phyloP scores from a whole-genome alignment of 2,329 filamentous ascomycete genomes.

The Xylariaceae sp. region DNA sequence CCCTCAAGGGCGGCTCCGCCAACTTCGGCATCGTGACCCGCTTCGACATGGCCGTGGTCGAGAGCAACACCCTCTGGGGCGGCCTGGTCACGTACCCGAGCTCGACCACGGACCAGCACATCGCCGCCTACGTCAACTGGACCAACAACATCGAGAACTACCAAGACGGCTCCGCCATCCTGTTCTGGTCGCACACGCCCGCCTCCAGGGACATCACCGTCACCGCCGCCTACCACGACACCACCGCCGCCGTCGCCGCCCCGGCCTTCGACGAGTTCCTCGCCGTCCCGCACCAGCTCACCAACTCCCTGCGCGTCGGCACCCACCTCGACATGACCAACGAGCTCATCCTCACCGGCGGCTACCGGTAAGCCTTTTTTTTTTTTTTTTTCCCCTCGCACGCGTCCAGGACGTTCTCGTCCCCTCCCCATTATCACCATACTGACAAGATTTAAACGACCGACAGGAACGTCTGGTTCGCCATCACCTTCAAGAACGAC shows the following conservation, averaged over 20 bases:
- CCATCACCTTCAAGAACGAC: conserved; percentile 23
- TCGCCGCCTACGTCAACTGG: conserved; percentile 19
- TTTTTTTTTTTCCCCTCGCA: background rate
- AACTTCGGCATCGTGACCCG: conserved; percentile 6
- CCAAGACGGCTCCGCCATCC: conserved; percentile 18
- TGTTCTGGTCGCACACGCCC: conserved; percentile 31
- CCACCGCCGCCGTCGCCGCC: conserved; percentile 18
- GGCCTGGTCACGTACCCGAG: conserved; percentile 30
- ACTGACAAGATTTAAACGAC: too few relatives aligned
- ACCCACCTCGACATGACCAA: conserved; percentile 24
- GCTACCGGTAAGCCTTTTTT: conserved; percentile 12
- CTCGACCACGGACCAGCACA: conserved; percentile 1
- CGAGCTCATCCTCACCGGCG: conserved; percentile 21
- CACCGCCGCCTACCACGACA: conserved; percentile 26
- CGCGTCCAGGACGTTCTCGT: too few relatives aligned
- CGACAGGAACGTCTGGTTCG: conserved; percentile 28
- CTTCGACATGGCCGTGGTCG: background rate
- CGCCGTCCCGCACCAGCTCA: background rate
- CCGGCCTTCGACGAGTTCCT: conserved; percentile 11
- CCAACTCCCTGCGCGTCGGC: conserved; percentile 15
- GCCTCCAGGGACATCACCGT: conserved; percentile 24
- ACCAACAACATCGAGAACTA: conserved; percentile 6
- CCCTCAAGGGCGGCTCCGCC: conserved; percentile 5
- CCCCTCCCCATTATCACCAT: background rate
- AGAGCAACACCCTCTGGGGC: conserved; percentile 22